Base-by-base conservation (phyloP, 306 rosid species). In the Vigna angularis region DNA sequence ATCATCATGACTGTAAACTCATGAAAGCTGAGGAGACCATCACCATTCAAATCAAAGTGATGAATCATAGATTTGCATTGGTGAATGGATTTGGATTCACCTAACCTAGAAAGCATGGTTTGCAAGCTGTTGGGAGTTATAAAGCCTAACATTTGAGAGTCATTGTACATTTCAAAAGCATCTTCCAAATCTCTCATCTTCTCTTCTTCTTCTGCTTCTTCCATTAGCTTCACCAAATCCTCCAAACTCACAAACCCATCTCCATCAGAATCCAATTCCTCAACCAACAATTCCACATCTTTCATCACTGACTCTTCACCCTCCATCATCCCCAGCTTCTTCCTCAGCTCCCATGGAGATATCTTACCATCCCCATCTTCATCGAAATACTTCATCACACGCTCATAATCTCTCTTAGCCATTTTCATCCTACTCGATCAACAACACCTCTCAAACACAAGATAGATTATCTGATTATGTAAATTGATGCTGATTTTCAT, bases 341-440 rank as follows among this genome's bases (percentile, higher is more conserved):
- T 78, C 28, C 73, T 79, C 6, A 90, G 81, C 84, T 90, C 92
- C 1, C 78, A 55, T 2, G 92, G 71, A 0, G 92, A 90, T 24
- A 90, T 75, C 67, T 83, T 90, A 1, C 95, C 92, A 3, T 90
- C 95, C 2, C 92, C 89, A 48, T 90, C 86, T 44, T 88, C 91
- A 40, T 90, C 95, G 51, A 90, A 85, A 78, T 79, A 86, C 8
- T 66, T 61, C 36, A 90, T 26, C 5, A 85, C 95, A 47, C 80
- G 70, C 55, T 83, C 87, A n/a, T 81, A 73, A 20, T 73, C 82
- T 14, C 9, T 7, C 2, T 22, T 14, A 6, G 1, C 42, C 4
- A 5, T 30, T 65, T 30, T 30, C 34, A 30, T 30, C 5, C 28
- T 26, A 26, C 26, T 24, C 26, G 1, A 1, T 1, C 26, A 24